These are phyloP conservation scores for Chlorokybus atmophyticus DNA, from an alignment of 139 green algal genomes.

Conservation along the genomic window DNA sequence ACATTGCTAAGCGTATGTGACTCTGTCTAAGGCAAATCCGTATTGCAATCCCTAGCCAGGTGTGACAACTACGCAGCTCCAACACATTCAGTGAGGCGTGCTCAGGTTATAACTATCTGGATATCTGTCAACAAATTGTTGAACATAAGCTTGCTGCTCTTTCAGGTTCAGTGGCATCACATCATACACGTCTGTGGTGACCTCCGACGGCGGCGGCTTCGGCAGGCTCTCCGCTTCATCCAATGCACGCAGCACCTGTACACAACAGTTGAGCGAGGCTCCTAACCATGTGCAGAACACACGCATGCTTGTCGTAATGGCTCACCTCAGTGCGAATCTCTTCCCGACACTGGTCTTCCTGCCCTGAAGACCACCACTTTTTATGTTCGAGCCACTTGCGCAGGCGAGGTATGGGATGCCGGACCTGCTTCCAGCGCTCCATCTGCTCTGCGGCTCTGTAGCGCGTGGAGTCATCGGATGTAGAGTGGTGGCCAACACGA, in stretches of 20 bases:
- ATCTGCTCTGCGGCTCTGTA: conserved; percentile 70
- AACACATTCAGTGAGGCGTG: neutral
- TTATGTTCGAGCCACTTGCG: conserved; percentile 47
- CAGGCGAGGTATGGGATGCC: conserved; percentile 71
- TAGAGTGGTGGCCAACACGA: conserved; percentile 77
- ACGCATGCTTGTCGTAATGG: neutral
- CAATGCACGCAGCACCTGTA: conserved; percentile 17
- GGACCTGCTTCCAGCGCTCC: conserved; percentile 42
- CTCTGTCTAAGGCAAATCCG: no score
- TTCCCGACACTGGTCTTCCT: conserved; percentile 29
- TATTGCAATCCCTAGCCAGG: no score
- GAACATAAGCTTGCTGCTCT: conserved; percentile 14
- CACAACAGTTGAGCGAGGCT: neutral
- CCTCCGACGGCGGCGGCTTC: conserved; percentile 12
- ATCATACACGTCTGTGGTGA: conserved; percentile 26
- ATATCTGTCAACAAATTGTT: neutral
- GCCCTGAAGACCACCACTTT: conserved; percentile 21
- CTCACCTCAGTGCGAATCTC: neutral
- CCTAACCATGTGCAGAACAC: no score
- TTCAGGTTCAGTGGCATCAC: conserved; percentile 9
- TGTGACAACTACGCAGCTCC: no score
- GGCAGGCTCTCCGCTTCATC: conserved; percentile 12
- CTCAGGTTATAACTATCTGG: conserved; percentile 2
- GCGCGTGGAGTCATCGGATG: conserved; percentile 68
- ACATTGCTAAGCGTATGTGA: no score